Evolutionary conservation across 257 asterid species (phyloP).

Genomic region (Sherardia arvensis): DNA sequence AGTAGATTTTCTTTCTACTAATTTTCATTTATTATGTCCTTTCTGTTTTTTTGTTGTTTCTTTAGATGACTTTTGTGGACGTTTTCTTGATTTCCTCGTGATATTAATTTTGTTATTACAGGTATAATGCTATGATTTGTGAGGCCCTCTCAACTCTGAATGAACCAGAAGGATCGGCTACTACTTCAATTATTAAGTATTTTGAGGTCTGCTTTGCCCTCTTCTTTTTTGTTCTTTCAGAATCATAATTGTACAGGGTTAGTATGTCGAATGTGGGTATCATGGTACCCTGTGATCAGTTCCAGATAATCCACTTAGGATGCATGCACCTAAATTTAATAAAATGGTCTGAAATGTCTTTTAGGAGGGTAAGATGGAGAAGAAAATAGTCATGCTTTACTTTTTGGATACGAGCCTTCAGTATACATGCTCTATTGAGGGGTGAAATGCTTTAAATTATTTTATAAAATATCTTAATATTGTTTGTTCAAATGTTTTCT

Average conservation of each 20-base stretch:
- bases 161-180: constrained; percentile 64
- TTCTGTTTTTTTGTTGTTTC: neutral
- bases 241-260: neutral
- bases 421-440: neutral
- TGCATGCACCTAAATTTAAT: neutral
- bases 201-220: constrained; percentile 44
- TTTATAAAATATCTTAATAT: neutral
- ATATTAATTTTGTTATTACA: constrained; percentile 13
- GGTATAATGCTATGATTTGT: constrained; percentile 63
- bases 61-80: neutral
- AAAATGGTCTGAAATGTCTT: neutral
- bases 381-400: neutral
- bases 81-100: constrained; percentile 7
- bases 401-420: neutral
- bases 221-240: neutral
- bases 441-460: neutral
- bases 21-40: constrained; percentile 2
- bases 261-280: neutral
- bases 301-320: neutral
- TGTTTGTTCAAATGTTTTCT: neutral
- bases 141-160: constrained; percentile 67
- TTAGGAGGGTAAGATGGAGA: neutral
- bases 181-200: constrained; percentile 47
- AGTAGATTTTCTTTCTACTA: neutral
- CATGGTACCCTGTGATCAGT: neutral